Percentiles rank a stretch among this genome's conserved stretches.
phyloP scores from a whole-genome alignment of 139 green algal species.

The Choricystis sp. region DNA sequence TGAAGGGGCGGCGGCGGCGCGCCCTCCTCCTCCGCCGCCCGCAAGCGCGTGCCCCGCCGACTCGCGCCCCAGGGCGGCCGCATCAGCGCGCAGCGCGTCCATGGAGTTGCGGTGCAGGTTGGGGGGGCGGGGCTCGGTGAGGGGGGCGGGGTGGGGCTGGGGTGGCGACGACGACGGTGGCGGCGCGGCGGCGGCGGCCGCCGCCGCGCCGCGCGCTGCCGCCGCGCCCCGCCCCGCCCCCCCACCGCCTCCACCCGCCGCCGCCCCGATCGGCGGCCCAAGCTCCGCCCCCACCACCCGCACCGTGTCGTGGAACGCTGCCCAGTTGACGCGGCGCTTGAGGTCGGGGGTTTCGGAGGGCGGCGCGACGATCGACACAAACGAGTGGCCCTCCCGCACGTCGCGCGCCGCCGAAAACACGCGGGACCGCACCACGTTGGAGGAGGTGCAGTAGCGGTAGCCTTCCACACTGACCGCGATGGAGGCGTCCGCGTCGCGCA shows the following conservation, averaged over 20 bases:
- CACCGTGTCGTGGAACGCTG: conserved; percentile 19
- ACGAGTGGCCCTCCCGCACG: conserved; percentile 22
- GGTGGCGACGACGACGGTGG: too few relatives aligned
- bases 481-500: conserved; percentile 27
- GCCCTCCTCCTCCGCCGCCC: too few relatives aligned
- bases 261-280: not conserved
- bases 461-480: conserved; percentile 38
- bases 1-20: not conserved
- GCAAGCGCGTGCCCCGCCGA: not conserved
- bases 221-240: too few relatives aligned
- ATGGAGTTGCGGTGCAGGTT: not conserved
- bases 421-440: conserved; percentile 31
- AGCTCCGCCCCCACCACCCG: not conserved
- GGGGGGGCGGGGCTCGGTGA: too few relatives aligned
- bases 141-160: too few relatives aligned
- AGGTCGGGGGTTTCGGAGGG: conserved; percentile 10
- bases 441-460: conserved; percentile 23
- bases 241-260: too few relatives aligned
- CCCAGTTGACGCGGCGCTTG: conserved; percentile 23
- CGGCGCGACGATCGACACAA: conserved; percentile 24
- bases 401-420: conserved; percentile 25
- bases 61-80: not conserved
- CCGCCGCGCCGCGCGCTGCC: too few relatives aligned
- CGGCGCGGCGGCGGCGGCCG: too few relatives aligned
- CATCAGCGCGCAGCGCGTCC: not conserved